Base-by-base conservation (phyloP, 352 stramenopile species). In the Pythium folliculosum region DNA sequence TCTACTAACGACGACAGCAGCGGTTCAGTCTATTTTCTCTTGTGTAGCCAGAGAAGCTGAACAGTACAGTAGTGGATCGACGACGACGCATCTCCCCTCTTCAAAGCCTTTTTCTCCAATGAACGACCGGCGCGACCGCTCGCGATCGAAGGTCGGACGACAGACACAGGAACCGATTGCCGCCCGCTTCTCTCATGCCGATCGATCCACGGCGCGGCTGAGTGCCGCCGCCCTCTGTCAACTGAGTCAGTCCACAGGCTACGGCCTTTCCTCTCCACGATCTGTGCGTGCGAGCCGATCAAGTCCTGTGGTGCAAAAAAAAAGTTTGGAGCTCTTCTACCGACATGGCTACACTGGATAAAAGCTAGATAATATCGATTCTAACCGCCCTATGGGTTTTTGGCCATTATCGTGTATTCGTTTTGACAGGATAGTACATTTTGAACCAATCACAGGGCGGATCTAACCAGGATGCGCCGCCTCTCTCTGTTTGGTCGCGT, bases 291-390 rank as follows among this genome's bases (percentile, higher is more conserved):
- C 35, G 45, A 51, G 19, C n/a, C 45, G 45, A 51, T 27, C 19
- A 51, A 32, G 27, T 32, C 27, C 27, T 2, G 27, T 2, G 27
- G 3, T 32, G 27, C 3, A 32, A 32, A 32, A 5, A 32, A 2
- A 32, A 32, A 6, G 27, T 32, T 40, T 14, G 35, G 35, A 40
- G 55, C 40, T 49, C 40, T 50, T 62, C 55, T 62, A 40, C 32
- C 32, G 3, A 52, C 0, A 61, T 67, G 51, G 61, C 38, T 67
- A 67, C 61, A 67, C 5, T 40, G 19, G 17, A 61, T 61, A 61
- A 48, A 47, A 60, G 35, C n/a, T 14, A 35, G 13, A 45, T 56
- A 61, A 38, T 45, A 45, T 61, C 50, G 22, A 21, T 16, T 44
- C 21, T 30, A 47, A 47, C 17, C 9, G n/a, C 17, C 32, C 4